Conservation (phyloP, 495 filamentous ascomycete species). For the Penicillium psychrofluorescens region DNA sequence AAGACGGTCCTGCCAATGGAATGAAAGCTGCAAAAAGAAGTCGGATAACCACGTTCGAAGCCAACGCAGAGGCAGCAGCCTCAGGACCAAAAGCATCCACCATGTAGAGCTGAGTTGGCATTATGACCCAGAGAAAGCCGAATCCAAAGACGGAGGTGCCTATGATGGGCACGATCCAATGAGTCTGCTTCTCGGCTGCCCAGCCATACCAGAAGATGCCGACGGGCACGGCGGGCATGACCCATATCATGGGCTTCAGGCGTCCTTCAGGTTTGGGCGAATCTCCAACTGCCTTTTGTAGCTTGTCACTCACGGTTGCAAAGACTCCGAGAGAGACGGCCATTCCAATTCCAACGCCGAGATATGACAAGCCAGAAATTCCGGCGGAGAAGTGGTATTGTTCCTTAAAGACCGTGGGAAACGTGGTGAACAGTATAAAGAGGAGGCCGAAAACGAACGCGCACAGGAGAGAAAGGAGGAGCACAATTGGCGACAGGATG, state of each 20-base stretch:
- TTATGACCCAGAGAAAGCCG: slow-evolving; percentile 20
- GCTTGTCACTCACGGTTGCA: slow-evolving; percentile 14
- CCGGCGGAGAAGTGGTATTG: slow-evolving; percentile 22
- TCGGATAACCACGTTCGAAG: slow-evolving; percentile 28
- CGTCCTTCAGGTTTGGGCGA: slow-evolving; percentile 20
- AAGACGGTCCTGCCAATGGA: slow-evolving; percentile 27
- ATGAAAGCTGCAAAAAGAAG: slow-evolving; percentile 30
- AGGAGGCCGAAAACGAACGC: slow-evolving; percentile 26
- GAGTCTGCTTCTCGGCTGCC: slow-evolving; percentile 20
- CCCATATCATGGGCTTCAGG: slow-evolving; percentile 22
- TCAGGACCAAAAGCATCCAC: slow-evolving; percentile 28
- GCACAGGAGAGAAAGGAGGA: slow-evolving; percentile 25
- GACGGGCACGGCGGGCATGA: slow-evolving; percentile 13
- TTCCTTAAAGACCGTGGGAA: slow-evolving; percentile 24
- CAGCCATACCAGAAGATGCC: slow-evolving; percentile 33
- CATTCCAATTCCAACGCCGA: slow-evolving; percentile 27
- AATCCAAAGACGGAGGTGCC: slow-evolving; percentile 26
- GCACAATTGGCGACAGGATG: slow-evolving; percentile 26
- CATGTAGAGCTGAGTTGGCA: slow-evolving; percentile 24
- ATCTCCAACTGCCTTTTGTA: slow-evolving; percentile 7
- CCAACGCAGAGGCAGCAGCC: slow-evolving; percentile 23
- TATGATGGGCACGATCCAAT: slow-evolving; percentile 34
- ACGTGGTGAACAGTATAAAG: slow-evolving; percentile 36
- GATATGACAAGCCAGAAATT: slow-evolving; percentile 25
- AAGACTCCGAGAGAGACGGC: slow-evolving; percentile 17